Evolutionary conservation across 768 basidiomycete species (phyloP), one percentile per base, ranked within the genome.

Genomic region (Phylloporus arenicola): DNA sequence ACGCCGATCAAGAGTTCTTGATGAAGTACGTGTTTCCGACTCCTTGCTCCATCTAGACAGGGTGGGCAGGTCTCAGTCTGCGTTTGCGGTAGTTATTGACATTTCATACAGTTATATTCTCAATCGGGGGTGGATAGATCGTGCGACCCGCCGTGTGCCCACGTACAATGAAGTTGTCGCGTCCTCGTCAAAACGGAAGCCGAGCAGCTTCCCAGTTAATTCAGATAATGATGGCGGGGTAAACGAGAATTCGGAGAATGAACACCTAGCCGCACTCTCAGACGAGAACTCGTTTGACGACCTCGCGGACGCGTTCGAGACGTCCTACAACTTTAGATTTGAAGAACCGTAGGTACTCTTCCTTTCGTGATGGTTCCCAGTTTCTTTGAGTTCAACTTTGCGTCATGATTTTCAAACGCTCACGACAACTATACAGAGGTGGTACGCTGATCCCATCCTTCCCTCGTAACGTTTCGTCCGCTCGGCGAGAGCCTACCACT

Each of bases 61-160:
- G 17, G 13, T 20, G 13, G 29, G 27, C 17, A 31, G 6, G 29
- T 12, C 27, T 4, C 11, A 17, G 10, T 30, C 19, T 12, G 9
- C 29, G 6, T 24, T 30, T 12, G 20, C 24, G 27, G 25, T 16
- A 14, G n/a, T 8, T 24, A 43, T 20, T 56, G 43, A 55, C 44
- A 3, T 30, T 47, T 46, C 34, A 1, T 8, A 5, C 60, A 97
- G 94, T 68, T 99, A 96, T 67, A 96, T 99, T 56, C 75, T 97
- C 19, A 94, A 95, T 66, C 90, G 96, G 25, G 96, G 95, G 1
- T 99, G 96, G 96, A 83, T 99, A 43, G 96, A 98, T 68, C 81
- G 78, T 43, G 75, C 84, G 2, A 71, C 78, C 19, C 75, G 79
- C 13, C 84, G 82, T 48, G 72, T 93, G 3, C 95, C 94, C 1